A percentile compares a stretch with the other conserved stretches of the same genome.
Evolutionary conservation across 1,284 basidiomycete genomes (phyloP).

Genomic region (Schizophyllum amplum): DNA sequence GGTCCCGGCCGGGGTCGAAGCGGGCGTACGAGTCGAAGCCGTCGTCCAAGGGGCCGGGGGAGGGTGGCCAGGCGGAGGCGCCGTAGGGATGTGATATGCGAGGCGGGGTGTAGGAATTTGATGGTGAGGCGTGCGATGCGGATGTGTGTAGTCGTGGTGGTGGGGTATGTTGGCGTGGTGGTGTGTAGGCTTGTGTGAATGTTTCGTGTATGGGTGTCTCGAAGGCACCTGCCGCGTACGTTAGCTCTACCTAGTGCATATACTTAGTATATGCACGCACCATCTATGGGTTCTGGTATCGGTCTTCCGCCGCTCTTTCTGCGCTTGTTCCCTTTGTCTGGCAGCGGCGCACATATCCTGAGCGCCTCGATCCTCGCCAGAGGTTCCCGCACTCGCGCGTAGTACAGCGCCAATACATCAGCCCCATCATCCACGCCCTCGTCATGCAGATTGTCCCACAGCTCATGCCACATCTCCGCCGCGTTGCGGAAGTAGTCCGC

Average conservation of each 20-base stretch:
- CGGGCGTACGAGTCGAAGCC: not conserved
- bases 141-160: not conserved
- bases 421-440: conserved; percentile 63
- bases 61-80: not conserved
- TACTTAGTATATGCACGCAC: not conserved
- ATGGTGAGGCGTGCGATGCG: not conserved
- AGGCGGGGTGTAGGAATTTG: not conserved
- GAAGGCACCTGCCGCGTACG: not conserved
- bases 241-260: not conserved
- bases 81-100: not conserved
- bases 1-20: not conserved
- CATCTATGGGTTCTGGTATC: not conserved
- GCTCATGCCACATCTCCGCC: conserved; percentile 56
- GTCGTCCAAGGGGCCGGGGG: not conserved
- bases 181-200: not conserved
- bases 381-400: conserved; percentile 55
- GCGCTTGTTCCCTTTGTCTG: conserved; percentile 11
- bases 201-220: not conserved
- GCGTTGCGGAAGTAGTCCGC: conserved; percentile 49
- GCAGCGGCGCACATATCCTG: conserved; percentile 26
- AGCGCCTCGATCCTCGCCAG: conserved; percentile 41
- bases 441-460: conserved; percentile 72
- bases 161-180: not conserved
- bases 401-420: conserved; percentile 64
- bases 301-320: conserved; percentile 3